Evolutionary conservation across 805 yeast species (phyloP).

Genomic region (Candida sanyiensis): DNA sequence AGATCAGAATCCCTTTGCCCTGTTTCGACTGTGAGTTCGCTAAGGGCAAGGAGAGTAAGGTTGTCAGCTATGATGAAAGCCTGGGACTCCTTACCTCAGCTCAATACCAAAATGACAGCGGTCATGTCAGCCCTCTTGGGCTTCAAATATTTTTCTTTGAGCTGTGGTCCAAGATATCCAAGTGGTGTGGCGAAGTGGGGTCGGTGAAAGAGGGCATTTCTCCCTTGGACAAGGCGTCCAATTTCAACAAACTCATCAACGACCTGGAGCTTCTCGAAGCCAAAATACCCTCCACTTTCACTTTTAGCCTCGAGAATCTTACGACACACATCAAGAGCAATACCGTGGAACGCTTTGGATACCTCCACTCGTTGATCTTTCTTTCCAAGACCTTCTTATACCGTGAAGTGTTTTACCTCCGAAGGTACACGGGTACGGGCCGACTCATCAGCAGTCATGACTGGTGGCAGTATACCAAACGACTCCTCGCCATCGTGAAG

Average conservation of each 20-base stretch:
- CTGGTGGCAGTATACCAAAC: constrained; percentile 30
- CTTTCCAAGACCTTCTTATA: constrained; percentile 31
- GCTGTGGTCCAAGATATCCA: constrained; percentile 33
- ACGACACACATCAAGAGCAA: constrained; percentile 30
- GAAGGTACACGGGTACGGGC: background rate
- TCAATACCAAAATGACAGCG: constrained; percentile 3
- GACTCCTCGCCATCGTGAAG: constrained; percentile 25
- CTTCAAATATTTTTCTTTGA: constrained; percentile 31
- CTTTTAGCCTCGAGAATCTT: constrained; percentile 24
- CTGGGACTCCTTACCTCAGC: constrained; percentile 4
- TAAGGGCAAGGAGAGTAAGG: constrained; percentile 22
- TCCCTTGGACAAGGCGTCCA: constrained; percentile 28
- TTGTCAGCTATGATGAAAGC: constrained; percentile 11
- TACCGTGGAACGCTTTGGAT: constrained; percentile 30
- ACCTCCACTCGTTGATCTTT: constrained; percentile 31
- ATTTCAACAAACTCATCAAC: constrained; percentile 24
- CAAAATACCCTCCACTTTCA: constrained; percentile 26
- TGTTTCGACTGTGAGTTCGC: constrained; percentile 29
- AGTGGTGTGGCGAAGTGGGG: constrained; percentile 35
- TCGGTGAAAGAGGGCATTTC: constrained; percentile 26
- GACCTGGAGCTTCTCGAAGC: constrained; percentile 24
- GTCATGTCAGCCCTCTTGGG: constrained; percentile 23
- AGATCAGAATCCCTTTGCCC: constrained; percentile 29
- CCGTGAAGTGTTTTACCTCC: constrained; percentile 31
- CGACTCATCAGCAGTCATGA: constrained; percentile 14